Evolutionary conservation across 2,329 filamentous ascomycete genomes (phyloP).

Genomic region (Xylariaceae sp.): DNA sequence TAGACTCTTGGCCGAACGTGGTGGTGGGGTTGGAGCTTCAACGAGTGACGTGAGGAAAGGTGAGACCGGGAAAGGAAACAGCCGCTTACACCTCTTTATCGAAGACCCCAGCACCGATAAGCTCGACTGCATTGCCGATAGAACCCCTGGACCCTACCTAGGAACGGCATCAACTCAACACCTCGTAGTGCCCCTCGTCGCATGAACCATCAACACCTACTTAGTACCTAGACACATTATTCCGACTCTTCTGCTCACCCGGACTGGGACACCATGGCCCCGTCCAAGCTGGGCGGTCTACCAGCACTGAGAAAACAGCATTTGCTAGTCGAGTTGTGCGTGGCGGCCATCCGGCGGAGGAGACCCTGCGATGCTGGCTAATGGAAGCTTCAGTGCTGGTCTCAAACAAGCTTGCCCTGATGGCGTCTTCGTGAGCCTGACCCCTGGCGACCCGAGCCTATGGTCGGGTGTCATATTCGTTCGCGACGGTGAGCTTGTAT

Average conservation of each 20-base stretch:
- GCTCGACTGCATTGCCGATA: too few relatives aligned
- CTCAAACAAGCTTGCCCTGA: constrained; percentile 76
- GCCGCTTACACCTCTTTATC: too few relatives aligned
- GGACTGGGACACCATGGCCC: constrained; percentile 30
- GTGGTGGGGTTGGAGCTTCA: too few relatives aligned
- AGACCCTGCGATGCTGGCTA: constrained; percentile 15
- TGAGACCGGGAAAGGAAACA: too few relatives aligned
- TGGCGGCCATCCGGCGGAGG: constrained; percentile 7
- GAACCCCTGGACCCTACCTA: too few relatives aligned
- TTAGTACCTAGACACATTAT: constrained; percentile 9
- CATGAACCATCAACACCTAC: constrained; percentile 1
- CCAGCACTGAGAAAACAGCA: constrained; percentile 64
- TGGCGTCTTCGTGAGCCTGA: constrained; percentile 79
- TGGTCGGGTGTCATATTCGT: constrained; percentile 94
- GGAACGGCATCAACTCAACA: too few relatives aligned
- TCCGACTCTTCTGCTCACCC: not conserved
- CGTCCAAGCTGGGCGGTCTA: constrained; percentile 36
- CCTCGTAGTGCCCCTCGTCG: too few relatives aligned
- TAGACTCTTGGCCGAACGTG: too few relatives aligned
- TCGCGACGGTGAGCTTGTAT: constrained; percentile 59
- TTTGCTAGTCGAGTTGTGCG: constrained; percentile 75
- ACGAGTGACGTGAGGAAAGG: too few relatives aligned
- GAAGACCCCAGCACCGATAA: too few relatives aligned
- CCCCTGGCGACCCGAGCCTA: constrained; percentile 68
- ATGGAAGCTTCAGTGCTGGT: constrained; percentile 51